A percentile compares a stretch with the other conserved stretches of the same genome.
Evolutionary conservation across 129 eudicot genomes (phyloP).

Genomic region (Ambrosia trifida): DNA sequence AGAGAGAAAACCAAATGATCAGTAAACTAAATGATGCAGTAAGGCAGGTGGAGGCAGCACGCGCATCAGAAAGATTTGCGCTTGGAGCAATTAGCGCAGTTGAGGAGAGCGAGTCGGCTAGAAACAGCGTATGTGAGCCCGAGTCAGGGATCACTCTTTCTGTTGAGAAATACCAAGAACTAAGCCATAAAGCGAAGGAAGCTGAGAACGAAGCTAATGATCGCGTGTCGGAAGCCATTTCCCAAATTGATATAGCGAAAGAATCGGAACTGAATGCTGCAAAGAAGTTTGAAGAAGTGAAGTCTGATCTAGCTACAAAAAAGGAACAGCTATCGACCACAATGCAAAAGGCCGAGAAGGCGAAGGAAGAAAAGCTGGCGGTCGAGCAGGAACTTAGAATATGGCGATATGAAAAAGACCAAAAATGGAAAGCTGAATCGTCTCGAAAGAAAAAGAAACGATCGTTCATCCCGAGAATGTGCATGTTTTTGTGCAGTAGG

Average conservation of each 20-base stretch:
- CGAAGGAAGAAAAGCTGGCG: conserved; percentile 67
- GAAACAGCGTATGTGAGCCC: conserved; percentile 28
- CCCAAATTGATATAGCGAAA: conserved; percentile 61
- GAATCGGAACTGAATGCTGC: conserved; percentile 52
- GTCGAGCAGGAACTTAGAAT: conserved; percentile 68
- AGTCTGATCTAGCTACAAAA: conserved; percentile 39
- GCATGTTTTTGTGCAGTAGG: conserved; percentile 57
- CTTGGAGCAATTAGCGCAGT: conserved; percentile 65
- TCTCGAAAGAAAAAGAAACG: conserved; percentile 51
- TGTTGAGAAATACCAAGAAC: conserved; percentile 73
- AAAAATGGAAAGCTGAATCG: conserved; percentile 47
- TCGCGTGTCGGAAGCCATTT: conserved; percentile 53
- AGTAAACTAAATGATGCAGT: conserved; percentile 53
- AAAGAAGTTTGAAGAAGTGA: conserved; percentile 54
- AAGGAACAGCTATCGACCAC: conserved; percentile 53
- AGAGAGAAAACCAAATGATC: conserved; percentile 42
- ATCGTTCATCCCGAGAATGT: conserved; percentile 53
- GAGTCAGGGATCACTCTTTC: conserved; percentile 55
- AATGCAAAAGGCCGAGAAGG: conserved; percentile 59
- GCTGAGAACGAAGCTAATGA: conserved; percentile 74
- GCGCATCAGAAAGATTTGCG: conserved; percentile 74
- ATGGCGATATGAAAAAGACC: conserved; percentile 69
- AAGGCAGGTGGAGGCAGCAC: conserved; percentile 83
- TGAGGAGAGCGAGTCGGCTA: conserved; percentile 61
- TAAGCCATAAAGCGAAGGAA: conserved; percentile 65